Evolutionary conservation across 768 basidiomycete species (phyloP), one percentile per base, ranked within the genome.

Genomic region (Inosperma sp.): DNA sequence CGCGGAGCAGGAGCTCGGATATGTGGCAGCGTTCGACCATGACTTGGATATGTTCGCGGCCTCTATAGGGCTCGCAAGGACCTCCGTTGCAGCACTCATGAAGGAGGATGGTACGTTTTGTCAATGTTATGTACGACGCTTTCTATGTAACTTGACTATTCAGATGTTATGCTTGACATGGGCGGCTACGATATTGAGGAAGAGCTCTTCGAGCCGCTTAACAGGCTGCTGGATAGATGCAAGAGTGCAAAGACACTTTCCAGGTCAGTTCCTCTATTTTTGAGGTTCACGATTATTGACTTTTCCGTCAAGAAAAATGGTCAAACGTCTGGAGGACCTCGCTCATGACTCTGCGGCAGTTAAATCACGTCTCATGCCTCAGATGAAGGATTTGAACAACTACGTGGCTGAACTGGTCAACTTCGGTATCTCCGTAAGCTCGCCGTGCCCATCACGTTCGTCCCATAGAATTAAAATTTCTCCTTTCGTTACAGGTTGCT

Each of bases 41-140:
- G 96, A 99, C 66, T 75, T 98, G 7, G 95, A 99, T 64, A 88
- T 89, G 67, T 93, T 97, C 66, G 82, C 90, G 16, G 93, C 93
- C 7, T 90, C 93, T 2, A 82, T 97, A 39, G 91, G 91, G 2
- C 78, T 95, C 53, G 83, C 88, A 33, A 91, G 93, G 74, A 94
- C 93, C 4, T 84, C 87, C 3, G 80, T 97, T 12, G 71, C 80
- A n/a, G 70, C 74, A 0, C 74, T 90, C 23, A 61, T 88, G 26
- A 77, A 82, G 53, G 95, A 97, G 58, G 82, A 87, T 46, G 92
- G 91, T 88, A 57, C 17, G 68, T 58, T 22, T 12, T 39, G 34
- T 43, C 29, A 2, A 19, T 34, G 29, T 45, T 17, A 21, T 16
- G 0, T 19, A 23, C 7, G 21, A 42, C 21, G 1, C 22, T 16